A percentile compares a stretch with the other conserved stretches of the same genome.
Evolutionary conservation across 495 filamentous ascomycete genomes (phyloP).

Genomic region (Penicillium chermesinum): DNA sequence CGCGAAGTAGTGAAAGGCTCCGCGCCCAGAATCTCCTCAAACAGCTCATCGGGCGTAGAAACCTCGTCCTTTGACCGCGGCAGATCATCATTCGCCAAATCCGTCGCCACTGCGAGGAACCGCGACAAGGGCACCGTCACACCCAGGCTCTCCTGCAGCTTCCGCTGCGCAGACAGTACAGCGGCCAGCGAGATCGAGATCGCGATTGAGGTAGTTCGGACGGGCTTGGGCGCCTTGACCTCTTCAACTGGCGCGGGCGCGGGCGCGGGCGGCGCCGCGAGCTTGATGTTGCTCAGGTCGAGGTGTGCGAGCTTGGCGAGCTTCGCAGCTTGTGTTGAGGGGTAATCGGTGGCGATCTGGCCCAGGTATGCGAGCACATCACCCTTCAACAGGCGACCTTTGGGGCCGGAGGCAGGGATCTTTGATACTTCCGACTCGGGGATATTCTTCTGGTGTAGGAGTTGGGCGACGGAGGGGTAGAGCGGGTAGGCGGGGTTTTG

Average conservation of each 20-base stretch:
- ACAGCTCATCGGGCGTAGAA: slow-evolving; percentile 74
- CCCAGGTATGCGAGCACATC: slow-evolving; percentile 92
- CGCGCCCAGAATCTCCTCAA: slow-evolving; percentile 79
- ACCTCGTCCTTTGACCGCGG: slow-evolving; percentile 57
- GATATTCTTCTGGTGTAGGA: slow-evolving; percentile 73
- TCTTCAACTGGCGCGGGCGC: slow-evolving; percentile 30
- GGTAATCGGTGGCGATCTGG: slow-evolving; percentile 60
- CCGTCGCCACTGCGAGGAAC: slow-evolving; percentile 77
- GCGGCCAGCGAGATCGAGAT: slow-evolving; percentile 71
- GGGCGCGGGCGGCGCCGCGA: slow-evolving; percentile 56
- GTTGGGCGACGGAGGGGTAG: slow-evolving; percentile 76
- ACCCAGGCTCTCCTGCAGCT: slow-evolving; percentile 67
- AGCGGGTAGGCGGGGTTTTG: slow-evolving; percentile 72
- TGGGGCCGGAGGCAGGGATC: slow-evolving; percentile 83
- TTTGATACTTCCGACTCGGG: slow-evolving; percentile 64
- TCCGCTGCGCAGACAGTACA: slow-evolving; percentile 73
- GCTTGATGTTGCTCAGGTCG: slow-evolving; percentile 92
- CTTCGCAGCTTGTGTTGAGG: slow-evolving; percentile 59
- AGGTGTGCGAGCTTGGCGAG: slow-evolving; percentile 74
- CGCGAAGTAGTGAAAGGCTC: slow-evolving; percentile 49
- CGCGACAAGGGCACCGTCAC: slow-evolving; percentile 78
- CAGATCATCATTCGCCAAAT: slow-evolving; percentile 79
- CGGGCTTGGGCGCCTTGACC: slow-evolving; percentile 33
- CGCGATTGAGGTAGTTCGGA: slow-evolving; percentile 40
- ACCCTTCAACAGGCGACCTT: slow-evolving; percentile 87